Evolutionary conservation across 2,329 filamentous ascomycete genomes (phyloP), one percentile per base, ranked within the genome.

Genomic region (Aspergillus awamori): DNA sequence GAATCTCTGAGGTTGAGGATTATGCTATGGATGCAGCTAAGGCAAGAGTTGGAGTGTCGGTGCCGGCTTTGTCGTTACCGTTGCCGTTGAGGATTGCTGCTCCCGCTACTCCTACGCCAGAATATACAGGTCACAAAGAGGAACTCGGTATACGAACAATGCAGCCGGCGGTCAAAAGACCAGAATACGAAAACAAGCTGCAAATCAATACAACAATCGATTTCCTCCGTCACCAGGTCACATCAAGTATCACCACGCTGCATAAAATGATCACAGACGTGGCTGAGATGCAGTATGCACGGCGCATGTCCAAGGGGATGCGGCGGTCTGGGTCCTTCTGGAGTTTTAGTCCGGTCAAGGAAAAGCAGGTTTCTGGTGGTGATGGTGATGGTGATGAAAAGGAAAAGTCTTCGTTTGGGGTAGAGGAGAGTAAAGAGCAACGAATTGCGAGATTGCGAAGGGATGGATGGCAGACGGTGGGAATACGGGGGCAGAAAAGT

Each of bases 251-350:
- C 17, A 28, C 63, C 1, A 61, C 66, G 1, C 64, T 79, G 20
- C 66, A 71, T 4, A 22, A 57, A 2, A 63, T 74, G 2, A 66
- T 77, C 4, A 65, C 67, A 2, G 63, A 70, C 2, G 62, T 72
- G n/a, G 56, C 53, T 2, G 60, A 69, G 8, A 24, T 72, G 2
- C 74, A 75, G 59, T 60, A 67, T 20, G 38, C 68, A 47, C 69
- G 69, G 28, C 57, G 68, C 58, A 55, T 63, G 30, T 69, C 69
- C 2, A 72, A 67, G 53, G 66, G 54, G 15, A 62, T 72, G 54
- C 65, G 66, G 5, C 75, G 74, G 2, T 69, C 72, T 5, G 68
- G 67, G 1, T 79, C 77, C 0, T 79, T 78, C 58, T 79, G 77
- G 77, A 77, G 69, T 20, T 79, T 79, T 45, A 71, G 66, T 20